phyloP scores from a whole-genome alignment of 495 filamentous ascomycete genomes.

The Penicillium coprophilum region DNA sequence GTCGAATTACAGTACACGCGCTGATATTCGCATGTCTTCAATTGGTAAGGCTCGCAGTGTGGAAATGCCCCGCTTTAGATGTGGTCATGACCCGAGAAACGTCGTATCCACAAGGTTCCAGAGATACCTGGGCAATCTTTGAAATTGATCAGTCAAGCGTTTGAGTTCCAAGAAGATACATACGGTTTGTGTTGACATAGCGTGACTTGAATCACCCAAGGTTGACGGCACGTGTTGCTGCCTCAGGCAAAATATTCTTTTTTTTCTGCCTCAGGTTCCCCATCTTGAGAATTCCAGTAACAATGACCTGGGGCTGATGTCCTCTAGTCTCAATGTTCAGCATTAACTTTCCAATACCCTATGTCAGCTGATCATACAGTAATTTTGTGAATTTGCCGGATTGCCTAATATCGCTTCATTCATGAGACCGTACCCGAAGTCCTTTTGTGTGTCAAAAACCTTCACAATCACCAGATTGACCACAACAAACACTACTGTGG shows the following conservation, averaged over 20 bases:
- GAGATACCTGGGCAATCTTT: neutral
- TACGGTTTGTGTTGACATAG: conserved; percentile 1
- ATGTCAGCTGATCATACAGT: neutral
- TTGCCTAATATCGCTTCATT: neutral
- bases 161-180: neutral
- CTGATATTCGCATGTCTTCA: conserved; percentile 9
- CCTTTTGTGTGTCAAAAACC: neutral
- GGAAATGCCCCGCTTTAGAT: conserved; percentile 45
- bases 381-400: neutral
- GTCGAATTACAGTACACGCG: conserved; percentile 5
- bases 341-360: neutral
- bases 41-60: conserved; percentile 12
- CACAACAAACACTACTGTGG: neutral
- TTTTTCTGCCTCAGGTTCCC: neutral
- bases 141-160: neutral
- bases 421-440: no score
- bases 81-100: conserved; percentile 40
- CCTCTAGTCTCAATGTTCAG: neutral
- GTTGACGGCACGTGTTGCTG: conserved; percentile 8
- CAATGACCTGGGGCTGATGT: neutral
- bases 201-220: neutral
- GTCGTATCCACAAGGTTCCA: neutral
- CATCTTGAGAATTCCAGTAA: neutral
- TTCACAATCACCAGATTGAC: neutral
- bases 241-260: conserved; percentile 3